Base-by-base conservation (phyloP, 2,329 filamentous ascomycete genomes). In the Hypoxylon sp. region DNA sequence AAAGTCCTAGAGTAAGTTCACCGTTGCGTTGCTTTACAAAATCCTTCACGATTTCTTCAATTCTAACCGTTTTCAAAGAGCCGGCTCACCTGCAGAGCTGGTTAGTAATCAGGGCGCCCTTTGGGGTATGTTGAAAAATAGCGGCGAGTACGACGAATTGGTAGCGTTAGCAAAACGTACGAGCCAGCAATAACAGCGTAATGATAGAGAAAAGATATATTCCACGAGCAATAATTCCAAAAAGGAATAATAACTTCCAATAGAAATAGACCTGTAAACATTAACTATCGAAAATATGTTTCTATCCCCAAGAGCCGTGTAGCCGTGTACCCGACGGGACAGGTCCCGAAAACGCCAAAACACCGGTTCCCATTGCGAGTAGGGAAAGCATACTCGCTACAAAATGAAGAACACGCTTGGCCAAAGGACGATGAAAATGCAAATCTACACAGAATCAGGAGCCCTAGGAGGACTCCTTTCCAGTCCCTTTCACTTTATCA, bases 1-100 rank as follows among this genome's bases (percentile, higher is more conserved):
- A 70, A 72, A 51, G 73, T 84, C 24, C 77, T 80, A 4, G 81
- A 84, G 65, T 64, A 57, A 15, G 61, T 50, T 5, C 6, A 15
- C 44, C 43, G 15, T n/a, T 37, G 19, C 6, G 8, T 32, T 2
- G n/a, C n/a, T n/a, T n/a, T n/a, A n/a, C n/a, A n/a, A n/a, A 20
- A n/a, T n/a, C 11, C 6, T 17, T 8, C 15, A 28, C 11, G 10
- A 8, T 26, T 22, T 52, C 13, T n/a, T 50, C n/a, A 11, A 3
- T 53, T 15, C 43, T 64, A 22, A 64, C 48, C 10, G 4, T 46
- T n/a, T 37, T 34, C 10, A 43, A 4, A 64, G 62, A 11, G 53
- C 56, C 6, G 62, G 62, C 26, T 56, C 48, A 0, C 62, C 62
- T 0, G 28, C 26, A 4, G 48, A 64, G 11, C 47, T 64, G 22